Conservation (phyloP, 2,329 filamentous ascomycete genomes). For the Thermothelomyces thermophilus region DNA sequence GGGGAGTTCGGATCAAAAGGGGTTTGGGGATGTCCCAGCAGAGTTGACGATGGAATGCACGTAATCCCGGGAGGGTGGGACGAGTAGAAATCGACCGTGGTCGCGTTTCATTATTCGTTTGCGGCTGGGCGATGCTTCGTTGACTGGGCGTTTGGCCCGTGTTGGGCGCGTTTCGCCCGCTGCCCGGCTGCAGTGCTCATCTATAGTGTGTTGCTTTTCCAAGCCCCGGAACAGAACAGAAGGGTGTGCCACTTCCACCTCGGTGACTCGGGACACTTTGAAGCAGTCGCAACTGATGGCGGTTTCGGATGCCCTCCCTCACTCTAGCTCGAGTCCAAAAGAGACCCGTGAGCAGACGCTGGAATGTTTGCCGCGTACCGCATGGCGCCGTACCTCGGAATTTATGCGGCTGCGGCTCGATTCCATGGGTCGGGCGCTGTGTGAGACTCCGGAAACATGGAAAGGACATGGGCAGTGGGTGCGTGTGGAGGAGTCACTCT, state of each 20-base stretch:
- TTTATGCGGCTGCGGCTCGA: neutral
- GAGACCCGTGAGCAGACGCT: neutral
- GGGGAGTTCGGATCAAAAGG: too few relatives aligned
- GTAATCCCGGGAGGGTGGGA: neutral
- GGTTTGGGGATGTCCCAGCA: too few relatives aligned
- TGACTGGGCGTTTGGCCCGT: conserved; percentile 2
- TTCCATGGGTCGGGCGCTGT: conserved; percentile 4
- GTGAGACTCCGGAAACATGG: conserved; percentile 1
- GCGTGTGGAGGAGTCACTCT: too few relatives aligned
- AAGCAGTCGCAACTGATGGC: neutral
- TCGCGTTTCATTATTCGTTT: neutral
- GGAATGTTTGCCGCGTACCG: conserved; percentile 5
- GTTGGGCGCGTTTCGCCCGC: neutral
- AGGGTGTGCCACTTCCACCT: conserved; percentile 3
- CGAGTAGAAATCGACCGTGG: neutral
- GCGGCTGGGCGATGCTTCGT: neutral
- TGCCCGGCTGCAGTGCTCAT: conserved; percentile 9
- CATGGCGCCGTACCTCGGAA: conserved; percentile 3
- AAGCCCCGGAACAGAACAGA: neutral
- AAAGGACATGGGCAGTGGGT: too few relatives aligned
- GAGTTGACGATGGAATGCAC: neutral
- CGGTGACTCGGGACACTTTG: neutral
- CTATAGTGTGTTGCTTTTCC: neutral
- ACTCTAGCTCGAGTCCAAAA: neutral
- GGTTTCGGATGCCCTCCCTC: neutral